Evolutionary conservation across 768 basidiomycete genomes (phyloP), one percentile per base, ranked within the genome.

Genomic region (Pisolithus tinctorius): DNA sequence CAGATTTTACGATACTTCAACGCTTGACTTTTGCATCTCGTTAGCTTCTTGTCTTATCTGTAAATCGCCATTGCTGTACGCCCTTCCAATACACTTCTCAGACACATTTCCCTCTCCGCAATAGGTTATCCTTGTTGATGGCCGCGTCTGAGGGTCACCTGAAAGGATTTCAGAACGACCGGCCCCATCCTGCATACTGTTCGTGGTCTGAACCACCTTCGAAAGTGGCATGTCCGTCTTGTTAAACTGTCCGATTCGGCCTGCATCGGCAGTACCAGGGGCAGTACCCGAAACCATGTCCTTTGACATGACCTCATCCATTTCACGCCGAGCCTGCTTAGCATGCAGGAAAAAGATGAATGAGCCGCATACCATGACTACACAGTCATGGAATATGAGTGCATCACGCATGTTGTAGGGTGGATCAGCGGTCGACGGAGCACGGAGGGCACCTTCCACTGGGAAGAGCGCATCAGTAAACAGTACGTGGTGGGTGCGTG

Each of bases 371-470:
- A 55, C 65, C 51, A 78, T 55, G 3, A 81, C 71, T 40, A 82
- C 57, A 0, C 69, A 64, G 3, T 80, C 88, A 26, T 84, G 79
- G 61, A 93, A 80, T 26, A 92, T 81, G 40, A 88, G 67, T 3
- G 80, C 79, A 10, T 73, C 69, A 31, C 66, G 78, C 86, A 93
- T 88, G 65, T 88, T 87, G 29, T 80, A 69, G 1, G 90, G 88
- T 1, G 88, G 89, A 43, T 74, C 63, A 14, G 83, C 87, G 36
- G 74, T 64, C 10, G 72, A 58, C 3, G 79, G 70, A 10, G 78
- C 85, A 42, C 88, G 84, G 14, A 93, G 73, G 3, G 87, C 85
- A 44, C 79, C 77, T 65, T 84, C 74, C 36, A 71, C 88, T 88
- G 58, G 14, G 27, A 45, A 4, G 20, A 34, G 34, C 11, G 34